Percentiles rank a stretch among this genome's conserved stretches.
These are phyloP conservation scores for Voacanga thouarsii DNA, from an alignment of 257 asterid genomes.

Conservation along the genomic window DNA sequence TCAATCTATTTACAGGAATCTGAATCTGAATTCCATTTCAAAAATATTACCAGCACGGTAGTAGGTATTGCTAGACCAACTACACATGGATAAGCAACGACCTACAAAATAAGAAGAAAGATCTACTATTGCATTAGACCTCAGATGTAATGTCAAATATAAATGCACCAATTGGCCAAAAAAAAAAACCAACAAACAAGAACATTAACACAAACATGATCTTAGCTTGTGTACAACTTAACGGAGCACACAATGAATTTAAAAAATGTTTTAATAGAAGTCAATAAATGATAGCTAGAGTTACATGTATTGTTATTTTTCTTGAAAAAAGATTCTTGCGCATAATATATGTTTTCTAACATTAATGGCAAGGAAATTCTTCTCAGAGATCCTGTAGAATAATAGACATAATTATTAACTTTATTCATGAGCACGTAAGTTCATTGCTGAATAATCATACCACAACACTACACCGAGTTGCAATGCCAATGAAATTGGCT, in stretches of 20 bases:
- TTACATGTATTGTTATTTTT: background rate
- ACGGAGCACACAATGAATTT: background rate
- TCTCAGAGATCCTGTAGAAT: background rate
- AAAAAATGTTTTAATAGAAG: background rate
- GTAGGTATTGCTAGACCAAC: constrained; percentile 99
- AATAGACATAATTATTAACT: background rate
- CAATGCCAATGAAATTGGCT: constrained; percentile 85
- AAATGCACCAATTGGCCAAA: background rate
- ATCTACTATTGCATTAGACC: constrained; percentile 17
- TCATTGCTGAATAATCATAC: constrained; percentile 38
- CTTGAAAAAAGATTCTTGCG: background rate
- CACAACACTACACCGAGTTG: constrained; percentile 98
- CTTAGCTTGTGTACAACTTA: background rate
- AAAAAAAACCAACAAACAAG: background rate
- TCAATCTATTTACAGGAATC: background rate
- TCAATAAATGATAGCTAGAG: background rate
- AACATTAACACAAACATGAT: background rate
- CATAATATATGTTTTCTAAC: background rate
- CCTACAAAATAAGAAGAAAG: constrained; percentile 51
- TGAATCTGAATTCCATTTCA: constrained; percentile 17
- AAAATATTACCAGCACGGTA: constrained; percentile 82
- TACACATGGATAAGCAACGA: constrained; percentile 99
- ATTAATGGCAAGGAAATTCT: background rate
- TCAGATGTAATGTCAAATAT: constrained; percentile 2
- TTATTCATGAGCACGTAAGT: background rate